Percentiles rank a stretch among this genome's conserved stretches.
Conservation (phyloP, 1,139 yeast genomes). For the Yamadazyma dendronema region DNA sequence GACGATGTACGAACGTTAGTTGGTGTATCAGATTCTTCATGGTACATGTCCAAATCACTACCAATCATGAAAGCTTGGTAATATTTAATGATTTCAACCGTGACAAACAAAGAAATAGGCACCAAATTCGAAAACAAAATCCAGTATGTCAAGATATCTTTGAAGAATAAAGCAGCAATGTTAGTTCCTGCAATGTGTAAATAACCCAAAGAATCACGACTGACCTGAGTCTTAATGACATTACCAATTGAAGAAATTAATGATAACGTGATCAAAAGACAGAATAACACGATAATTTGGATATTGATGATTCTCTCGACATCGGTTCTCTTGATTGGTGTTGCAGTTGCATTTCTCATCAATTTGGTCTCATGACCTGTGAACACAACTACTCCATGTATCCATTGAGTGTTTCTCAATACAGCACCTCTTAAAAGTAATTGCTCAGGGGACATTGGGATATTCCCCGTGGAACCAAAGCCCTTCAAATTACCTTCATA, state of each 20-base stretch:
- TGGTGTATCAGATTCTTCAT: constrained; percentile 86
- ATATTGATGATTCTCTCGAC: constrained; percentile 93
- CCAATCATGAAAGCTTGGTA: constrained; percentile 94
- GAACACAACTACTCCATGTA: constrained; percentile 88
- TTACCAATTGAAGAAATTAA: constrained; percentile 86
- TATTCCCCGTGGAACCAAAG: constrained; percentile 51
- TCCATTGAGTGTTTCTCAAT: constrained; percentile 91
- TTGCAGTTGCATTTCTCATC: constrained; percentile 98
- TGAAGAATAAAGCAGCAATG: constrained; percentile 70
- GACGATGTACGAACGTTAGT: constrained; percentile 94
- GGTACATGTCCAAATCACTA: constrained; percentile 90
- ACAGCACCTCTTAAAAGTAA: constrained; percentile 93
- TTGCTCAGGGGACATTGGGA: constrained; percentile 86
- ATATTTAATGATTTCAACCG: constrained; percentile 92
- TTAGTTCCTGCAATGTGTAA: constrained; percentile 69
- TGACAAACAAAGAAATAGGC: constrained; percentile 91
- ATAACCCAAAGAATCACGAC: constrained; percentile 56
- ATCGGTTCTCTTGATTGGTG: constrained; percentile 95
- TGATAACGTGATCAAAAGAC: constrained; percentile 71
- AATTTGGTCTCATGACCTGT: constrained; percentile 98
- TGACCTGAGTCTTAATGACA: constrained; percentile 66
- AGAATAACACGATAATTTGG: constrained; percentile 85
- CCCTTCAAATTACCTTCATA: constrained; percentile 80
- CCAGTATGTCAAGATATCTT: constrained; percentile 91
- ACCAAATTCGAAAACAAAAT: constrained; percentile 92